These are phyloP conservation scores for Auricularia sp. DNA, from an alignment of 768 basidiomycete genomes.

Conservation along the genomic window DNA sequence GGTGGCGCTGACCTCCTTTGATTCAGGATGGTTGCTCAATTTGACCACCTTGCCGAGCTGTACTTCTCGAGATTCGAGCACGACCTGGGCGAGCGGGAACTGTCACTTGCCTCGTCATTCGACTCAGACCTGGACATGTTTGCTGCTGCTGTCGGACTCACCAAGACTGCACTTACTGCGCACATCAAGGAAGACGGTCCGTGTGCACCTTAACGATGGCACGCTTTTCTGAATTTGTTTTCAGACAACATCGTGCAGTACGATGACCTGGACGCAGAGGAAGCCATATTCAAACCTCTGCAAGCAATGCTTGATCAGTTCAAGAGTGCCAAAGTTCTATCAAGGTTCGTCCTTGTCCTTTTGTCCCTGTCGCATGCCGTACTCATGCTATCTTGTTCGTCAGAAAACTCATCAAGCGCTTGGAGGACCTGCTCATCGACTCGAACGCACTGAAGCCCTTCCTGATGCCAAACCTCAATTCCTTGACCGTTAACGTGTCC, in stretches of 20 bases:
- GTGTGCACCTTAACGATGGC: constrained; percentile 1
- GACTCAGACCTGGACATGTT: constrained; percentile 93
- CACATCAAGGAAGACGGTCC: constrained; percentile 70
- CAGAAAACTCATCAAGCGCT: constrained; percentile 79
- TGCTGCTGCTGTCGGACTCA: constrained; percentile 80
- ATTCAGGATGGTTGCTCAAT: constrained; percentile 80
- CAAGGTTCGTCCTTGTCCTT: constrained; percentile 42
- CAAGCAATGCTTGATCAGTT: constrained; percentile 75
- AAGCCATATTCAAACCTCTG: constrained; percentile 72
- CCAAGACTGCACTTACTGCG: constrained; percentile 72
- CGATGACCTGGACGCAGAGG: constrained; percentile 63
- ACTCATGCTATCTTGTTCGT: not conserved
- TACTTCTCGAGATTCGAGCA: constrained; percentile 77
- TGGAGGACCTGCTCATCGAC: constrained; percentile 69
- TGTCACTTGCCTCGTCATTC: constrained; percentile 69
- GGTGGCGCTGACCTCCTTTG: constrained; percentile 1
- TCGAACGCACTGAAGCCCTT: constrained; percentile 62
- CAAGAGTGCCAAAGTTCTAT: constrained; percentile 66
- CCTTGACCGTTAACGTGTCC: constrained; percentile 58
- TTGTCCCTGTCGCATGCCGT: not conserved
- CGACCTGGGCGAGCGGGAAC: constrained; percentile 82
- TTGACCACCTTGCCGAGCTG: constrained; percentile 83
- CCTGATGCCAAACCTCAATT: constrained; percentile 63
- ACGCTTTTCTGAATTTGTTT: not conserved
- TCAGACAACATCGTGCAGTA: constrained; percentile 65